Percentiles rank a stretch among this genome's conserved stretches.
These are phyloP conservation scores for Amaranthus tricolor DNA, from an alignment of 179 eudicot species.

Conservation along the genomic window DNA sequence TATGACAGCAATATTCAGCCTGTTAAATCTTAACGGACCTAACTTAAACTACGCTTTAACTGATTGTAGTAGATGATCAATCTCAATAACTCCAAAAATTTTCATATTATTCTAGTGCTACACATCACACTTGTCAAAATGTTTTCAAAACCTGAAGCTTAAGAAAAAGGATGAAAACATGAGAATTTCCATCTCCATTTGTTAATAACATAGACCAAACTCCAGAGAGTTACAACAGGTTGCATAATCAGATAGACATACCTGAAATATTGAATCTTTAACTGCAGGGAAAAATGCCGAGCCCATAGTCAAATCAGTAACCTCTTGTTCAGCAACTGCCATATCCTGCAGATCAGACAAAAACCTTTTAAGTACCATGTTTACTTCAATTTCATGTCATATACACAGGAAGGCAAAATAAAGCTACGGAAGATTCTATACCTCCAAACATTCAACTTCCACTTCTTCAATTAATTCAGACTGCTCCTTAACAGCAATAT, in stretches of 20 bases:
- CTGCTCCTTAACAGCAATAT: constrained; percentile 44
- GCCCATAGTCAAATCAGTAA: constrained; percentile 35
- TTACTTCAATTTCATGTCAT: neutral
- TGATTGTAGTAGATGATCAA: neutral
- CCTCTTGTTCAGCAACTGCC: constrained; percentile 32
- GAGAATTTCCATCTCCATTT: neutral
- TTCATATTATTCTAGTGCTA: neutral
- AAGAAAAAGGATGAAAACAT: neutral
- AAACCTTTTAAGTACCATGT: neutral
- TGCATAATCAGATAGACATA: constrained; percentile 13
- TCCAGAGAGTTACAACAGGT: neutral
- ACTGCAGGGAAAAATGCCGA: constrained; percentile 42
- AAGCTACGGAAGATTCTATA: constrained; percentile 20
- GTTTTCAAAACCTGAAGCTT: too few relatives aligned
- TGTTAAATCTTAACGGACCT: too few relatives aligned
- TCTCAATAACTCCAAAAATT: neutral
- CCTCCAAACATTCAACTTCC: constrained; percentile 50
- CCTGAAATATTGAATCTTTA: constrained; percentile 72
- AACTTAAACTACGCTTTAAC: too few relatives aligned
- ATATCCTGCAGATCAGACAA: constrained; percentile 40
- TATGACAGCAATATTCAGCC: neutral
- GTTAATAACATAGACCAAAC: neutral
- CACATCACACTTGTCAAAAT: too few relatives aligned
- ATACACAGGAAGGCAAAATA: neutral
- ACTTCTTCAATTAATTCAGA: constrained; percentile 26